Evolutionary conservation across 2,329 filamentous ascomycete genomes (phyloP), one percentile per base, ranked within the genome.

Genomic region (Nectriaceae sp.): DNA sequence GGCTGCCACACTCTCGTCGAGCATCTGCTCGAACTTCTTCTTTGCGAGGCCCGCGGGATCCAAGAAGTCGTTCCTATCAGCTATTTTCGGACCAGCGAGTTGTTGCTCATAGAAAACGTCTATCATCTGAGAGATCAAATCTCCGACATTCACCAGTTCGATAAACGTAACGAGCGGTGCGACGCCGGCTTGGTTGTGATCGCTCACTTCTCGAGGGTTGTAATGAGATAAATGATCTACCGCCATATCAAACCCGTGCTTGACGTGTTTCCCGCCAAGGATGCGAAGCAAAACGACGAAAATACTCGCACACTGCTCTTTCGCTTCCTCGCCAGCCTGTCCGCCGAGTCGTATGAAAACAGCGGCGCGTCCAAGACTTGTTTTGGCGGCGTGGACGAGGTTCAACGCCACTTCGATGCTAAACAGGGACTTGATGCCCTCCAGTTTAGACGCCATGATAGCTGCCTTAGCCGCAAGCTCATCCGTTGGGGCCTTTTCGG

Each of bases 71-170:
- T 96, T 95, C 37, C 89, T 85, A 65, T 97, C 93, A 1, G 88
- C 88, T 44, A 99, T 85, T 61, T 89, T 89, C 13, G 88, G 83
- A 1, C 84, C 82, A 5, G 91, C 84, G 21, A 99, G 81, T 72
- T 99, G 94, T 71, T 97, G 94, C 66, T 96, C 89, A 71, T 96
- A 99, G 67, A 99, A 99, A 26, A 99, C 91, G 66, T 99, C 94
- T 49, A 99, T 84, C 94, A 99, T 99, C 69, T 99, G 94, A 50
- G 95, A 90, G 60, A 99, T 99, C 49, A 99, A 78, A 67, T 99
- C 94, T 49, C 94, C 94, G 1, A 99, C 93, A 65, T 99, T 99
- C 67, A 99, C 94, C 21, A 99, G 82, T 71, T 99, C 94, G 52
- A 99, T 84, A 63, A 99, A 99, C 1, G 90, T 97, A 39, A 97